Evolutionary conservation across 225 moss, liverwort and hornwort genomes (phyloP).

Genomic region (Climacium dendroides): DNA sequence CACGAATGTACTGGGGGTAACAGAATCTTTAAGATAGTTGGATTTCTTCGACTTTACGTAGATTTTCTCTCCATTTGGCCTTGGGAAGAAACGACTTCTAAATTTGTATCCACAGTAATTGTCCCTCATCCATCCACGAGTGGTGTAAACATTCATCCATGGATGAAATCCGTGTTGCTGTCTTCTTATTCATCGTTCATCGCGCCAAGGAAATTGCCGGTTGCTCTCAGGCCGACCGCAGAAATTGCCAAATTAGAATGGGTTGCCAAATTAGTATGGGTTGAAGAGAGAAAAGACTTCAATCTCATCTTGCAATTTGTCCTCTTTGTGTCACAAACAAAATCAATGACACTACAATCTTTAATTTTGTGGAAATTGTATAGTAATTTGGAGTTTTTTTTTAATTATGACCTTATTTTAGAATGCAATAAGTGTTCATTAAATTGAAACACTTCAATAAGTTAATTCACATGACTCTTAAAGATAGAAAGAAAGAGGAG

Average conservation of each 20-base stretch:
- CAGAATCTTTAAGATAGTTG: not conserved
- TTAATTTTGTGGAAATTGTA: too few species aligned
- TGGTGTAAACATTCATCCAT: not conserved
- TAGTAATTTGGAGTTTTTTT: too few species aligned
- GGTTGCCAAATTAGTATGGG: not conserved
- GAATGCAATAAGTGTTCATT: too few species aligned
- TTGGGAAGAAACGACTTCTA: not conserved
- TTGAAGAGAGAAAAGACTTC: not conserved
- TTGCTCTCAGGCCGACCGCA: fast-evolving
- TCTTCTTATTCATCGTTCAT: not conserved
- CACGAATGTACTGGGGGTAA: not conserved
- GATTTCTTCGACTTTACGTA: not conserved
- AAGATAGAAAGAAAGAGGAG: too few species aligned
- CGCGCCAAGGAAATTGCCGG: too few species aligned
- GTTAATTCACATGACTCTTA: too few species aligned
- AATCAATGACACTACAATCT: too few species aligned
- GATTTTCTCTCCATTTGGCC: not conserved
- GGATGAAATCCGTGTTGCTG: not conserved
- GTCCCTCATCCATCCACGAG: not conserved
- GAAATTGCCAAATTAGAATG: not conserved
- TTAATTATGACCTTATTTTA: too few species aligned
- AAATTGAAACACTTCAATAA: too few species aligned
- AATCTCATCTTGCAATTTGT: not conserved
- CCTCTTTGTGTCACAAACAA: too few species aligned
- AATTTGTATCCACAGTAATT: too few species aligned